Base-by-base conservation (phyloP, 352 stramenopile species). In the Pythium folliculosum region DNA sequence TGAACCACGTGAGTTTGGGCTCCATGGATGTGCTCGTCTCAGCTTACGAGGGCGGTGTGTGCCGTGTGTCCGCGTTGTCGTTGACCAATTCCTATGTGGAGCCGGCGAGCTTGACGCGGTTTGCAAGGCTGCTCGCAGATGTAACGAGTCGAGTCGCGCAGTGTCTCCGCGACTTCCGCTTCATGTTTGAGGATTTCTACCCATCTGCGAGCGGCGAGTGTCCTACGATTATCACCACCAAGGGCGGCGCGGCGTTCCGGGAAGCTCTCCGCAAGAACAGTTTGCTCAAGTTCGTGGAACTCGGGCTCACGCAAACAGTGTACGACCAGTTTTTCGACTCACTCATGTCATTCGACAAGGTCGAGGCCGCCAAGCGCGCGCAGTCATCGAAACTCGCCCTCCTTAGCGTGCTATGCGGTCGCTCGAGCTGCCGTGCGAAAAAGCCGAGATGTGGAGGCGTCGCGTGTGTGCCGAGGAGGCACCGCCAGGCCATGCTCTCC, bases 1-100 rank as follows among this genome's bases (percentile, higher is more conserved):
- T 57, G 17, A n/a, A 57, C 14, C 30, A 43, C 25, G 51, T 57
- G 51, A 45, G 30, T 45, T 21, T 55, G 12, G 49, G 49, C 22
- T 55, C 49, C 6, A 55, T 55, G 49, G 49, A 55, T 23, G 17
- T 55, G 14, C 40, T 47, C 1, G 1, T 55, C 49, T 38, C 49
- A 23, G 22, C 17, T 25, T 47, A 47, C 14, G 21, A 23, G 45
- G 30, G 45, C 6, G 21, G 7, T 5, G 30, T 14, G 45, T 51
- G 45, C n/a, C 45, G 45, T 8, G 21, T 51, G 21, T 5, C 19
- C 3, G 45, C 13, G 19, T 16, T 51, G 8, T 51, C 45, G 45
- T 12, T 51, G 21, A 30, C n/a, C 21, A 51, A 51, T n/a, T 51
- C 45, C 17, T 51, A n/a, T n/a, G 45, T 51, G 19, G 45, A 51